These are phyloP conservation scores for Coniferiporia sulphurascens DNA, from an alignment of 1,284 basidiomycete species.

Conservation along the genomic window DNA sequence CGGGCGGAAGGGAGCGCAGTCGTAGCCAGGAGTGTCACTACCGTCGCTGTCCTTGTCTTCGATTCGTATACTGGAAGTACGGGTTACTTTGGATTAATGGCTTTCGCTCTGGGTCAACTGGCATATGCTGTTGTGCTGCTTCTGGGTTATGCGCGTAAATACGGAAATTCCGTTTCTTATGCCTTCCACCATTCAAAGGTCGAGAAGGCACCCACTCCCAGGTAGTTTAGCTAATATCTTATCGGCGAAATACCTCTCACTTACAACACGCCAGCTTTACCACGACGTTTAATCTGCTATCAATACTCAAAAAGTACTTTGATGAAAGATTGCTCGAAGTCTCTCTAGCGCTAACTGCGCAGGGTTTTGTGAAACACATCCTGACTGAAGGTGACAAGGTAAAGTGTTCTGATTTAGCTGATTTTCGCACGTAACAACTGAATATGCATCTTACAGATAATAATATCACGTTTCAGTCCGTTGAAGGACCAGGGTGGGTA, in stretches of 20 bases:
- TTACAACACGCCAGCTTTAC: background rate
- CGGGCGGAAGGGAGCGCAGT: slow-evolving; percentile 82
- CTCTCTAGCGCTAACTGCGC: slow-evolving; percentile 76
- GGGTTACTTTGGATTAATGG: slow-evolving; percentile 57
- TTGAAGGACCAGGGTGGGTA: slow-evolving; percentile 89
- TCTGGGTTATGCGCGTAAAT: slow-evolving; percentile 10
- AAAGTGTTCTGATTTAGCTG: background rate
- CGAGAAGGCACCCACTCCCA: background rate
- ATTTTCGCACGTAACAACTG: background rate
- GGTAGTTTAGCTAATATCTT: slow-evolving; percentile 1
- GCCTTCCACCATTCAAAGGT: slow-evolving; percentile 1
- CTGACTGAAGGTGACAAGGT: slow-evolving; percentile 91
- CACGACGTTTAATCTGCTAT: background rate
- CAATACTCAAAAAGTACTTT: slow-evolving; percentile 32
- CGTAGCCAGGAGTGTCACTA: slow-evolving; percentile 65
- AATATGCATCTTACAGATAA: slow-evolving; percentile 36
- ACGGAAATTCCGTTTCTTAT: slow-evolving; percentile 3
- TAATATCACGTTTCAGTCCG: slow-evolving; percentile 78
- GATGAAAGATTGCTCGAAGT: slow-evolving; percentile 52
- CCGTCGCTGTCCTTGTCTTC: slow-evolving; percentile 58
- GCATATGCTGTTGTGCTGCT: slow-evolving; percentile 49
- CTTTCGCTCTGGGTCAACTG: slow-evolving; percentile 80
- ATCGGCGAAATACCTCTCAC: background rate
- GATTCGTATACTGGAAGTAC: slow-evolving; percentile 29
- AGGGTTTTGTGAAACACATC: slow-evolving; percentile 89